Evolutionary conservation across 2,329 filamentous ascomycete species (phyloP).

Genomic region (Fusarium praegraminearum): DNA sequence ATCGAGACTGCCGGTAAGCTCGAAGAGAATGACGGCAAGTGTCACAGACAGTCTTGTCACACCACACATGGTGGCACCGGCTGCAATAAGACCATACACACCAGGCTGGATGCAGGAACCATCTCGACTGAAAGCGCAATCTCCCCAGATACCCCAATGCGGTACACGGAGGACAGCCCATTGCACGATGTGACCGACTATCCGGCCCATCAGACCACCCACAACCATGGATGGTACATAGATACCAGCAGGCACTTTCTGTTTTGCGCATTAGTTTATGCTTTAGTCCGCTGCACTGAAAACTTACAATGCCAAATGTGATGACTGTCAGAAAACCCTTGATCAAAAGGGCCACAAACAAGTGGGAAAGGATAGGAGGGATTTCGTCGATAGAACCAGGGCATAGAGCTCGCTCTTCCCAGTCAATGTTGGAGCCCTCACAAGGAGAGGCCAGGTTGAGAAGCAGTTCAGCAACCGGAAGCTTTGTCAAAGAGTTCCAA

Average conservation of each 20-base stretch:
- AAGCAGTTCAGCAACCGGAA: conserved; percentile 90
- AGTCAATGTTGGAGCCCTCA: conserved; percentile 72
- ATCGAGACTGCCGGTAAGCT: conserved; percentile 92
- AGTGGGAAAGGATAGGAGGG: conserved; percentile 76
- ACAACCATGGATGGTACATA: conserved; percentile 99
- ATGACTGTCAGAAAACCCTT: conserved; percentile 90
- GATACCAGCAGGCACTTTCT: conserved; percentile 94
- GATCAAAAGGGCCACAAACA: conserved; percentile 85
- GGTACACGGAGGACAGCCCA: conserved; percentile 82
- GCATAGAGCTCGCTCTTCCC: conserved; percentile 80
- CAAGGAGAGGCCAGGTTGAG: conserved; percentile 93
- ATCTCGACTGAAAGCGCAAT: conserved; percentile 76
- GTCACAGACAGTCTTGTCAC: conserved; percentile 95
- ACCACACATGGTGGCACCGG: conserved; percentile 97
- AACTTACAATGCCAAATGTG: conserved; percentile 85
- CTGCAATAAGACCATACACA: conserved; percentile 95
- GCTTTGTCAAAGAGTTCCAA: conserved; percentile 91
- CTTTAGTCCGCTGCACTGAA: not conserved
- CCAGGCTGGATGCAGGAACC: conserved; percentile 93
- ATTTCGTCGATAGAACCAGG: conserved; percentile 80
- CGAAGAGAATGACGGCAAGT: conserved; percentile 93
- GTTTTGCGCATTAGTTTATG: conserved; percentile 37
- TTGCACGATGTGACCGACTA: conserved; percentile 87
- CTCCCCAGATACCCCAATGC: conserved; percentile 77
- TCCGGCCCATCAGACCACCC: conserved; percentile 88